Conservation (phyloP, 768 basidiomycete species). For the Pleurotus sapidus region DNA sequence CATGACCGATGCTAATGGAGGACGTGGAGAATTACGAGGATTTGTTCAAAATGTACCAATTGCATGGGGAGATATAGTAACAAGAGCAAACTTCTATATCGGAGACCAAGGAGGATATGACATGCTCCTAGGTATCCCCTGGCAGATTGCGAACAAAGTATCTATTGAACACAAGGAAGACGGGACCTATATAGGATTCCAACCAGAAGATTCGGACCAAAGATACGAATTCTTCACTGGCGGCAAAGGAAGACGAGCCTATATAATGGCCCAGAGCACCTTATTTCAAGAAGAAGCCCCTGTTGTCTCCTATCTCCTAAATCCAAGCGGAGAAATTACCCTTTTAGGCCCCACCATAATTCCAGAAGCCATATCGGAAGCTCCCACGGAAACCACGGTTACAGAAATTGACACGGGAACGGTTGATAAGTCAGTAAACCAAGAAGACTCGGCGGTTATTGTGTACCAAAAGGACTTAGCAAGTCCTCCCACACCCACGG, state of each 20-base stretch:
- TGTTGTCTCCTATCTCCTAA: no score
- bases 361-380: no score
- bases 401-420: no score
- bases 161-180: constrained; percentile 21
- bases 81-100: constrained; percentile 18
- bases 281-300: not conserved
- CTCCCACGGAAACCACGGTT: no score
- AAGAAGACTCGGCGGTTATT: no score
- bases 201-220: not conserved
- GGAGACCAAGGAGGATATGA: constrained; percentile 16
- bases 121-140: constrained; percentile 19
- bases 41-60: constrained; percentile 17
- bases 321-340: not conserved
- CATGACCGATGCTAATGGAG: constrained; percentile 28
- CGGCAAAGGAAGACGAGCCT: not conserved
- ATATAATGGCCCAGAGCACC: not conserved
- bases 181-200: constrained; percentile 22
- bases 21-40: constrained; percentile 16
- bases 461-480: no score
- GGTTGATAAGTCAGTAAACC: no score
- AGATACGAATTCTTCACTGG: not conserved
- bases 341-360: no score
- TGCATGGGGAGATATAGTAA: constrained; percentile 17
- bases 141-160: constrained; percentile 21
- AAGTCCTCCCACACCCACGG: no score